Evolutionary conservation across 805 yeast species (phyloP).

Genomic region (Candida sakaeoensis): DNA sequence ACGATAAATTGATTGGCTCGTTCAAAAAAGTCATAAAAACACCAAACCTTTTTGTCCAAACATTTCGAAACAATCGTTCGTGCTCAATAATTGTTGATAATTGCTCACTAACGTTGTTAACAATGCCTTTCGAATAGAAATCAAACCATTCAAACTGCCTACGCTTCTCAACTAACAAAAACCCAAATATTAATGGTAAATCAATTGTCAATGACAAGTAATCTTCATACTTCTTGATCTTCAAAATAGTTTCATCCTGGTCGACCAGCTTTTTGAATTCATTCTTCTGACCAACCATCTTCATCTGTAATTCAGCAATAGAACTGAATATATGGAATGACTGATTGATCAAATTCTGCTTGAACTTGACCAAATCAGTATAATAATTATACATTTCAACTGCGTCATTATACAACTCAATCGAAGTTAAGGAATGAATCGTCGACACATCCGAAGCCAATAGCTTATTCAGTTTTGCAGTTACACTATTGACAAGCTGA

Average conservation of each 20-base stretch:
- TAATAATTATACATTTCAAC: constrained; percentile 32
- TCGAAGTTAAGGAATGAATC: constrained; percentile 12
- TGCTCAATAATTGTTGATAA: constrained; percentile 53
- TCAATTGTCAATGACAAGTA: constrained; percentile 50
- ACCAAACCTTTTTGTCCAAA: constrained; percentile 66
- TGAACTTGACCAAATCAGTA: constrained; percentile 29
- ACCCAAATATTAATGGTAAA: constrained; percentile 68
- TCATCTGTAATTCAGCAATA: constrained; percentile 37
- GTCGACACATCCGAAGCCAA: background rate
- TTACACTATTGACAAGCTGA: background rate
- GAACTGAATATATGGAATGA: constrained; percentile 24
- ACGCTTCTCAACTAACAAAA: constrained; percentile 58
- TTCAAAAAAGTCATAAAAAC: constrained; percentile 24
- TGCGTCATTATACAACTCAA: constrained; percentile 27
- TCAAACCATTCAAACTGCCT: constrained; percentile 58
- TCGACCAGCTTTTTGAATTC: constrained; percentile 24
- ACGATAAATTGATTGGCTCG: constrained; percentile 10
- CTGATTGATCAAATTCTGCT: constrained; percentile 18
- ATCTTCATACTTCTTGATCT: constrained; percentile 29
- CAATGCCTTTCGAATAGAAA: constrained; percentile 37
- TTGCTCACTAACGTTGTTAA: constrained; percentile 49
- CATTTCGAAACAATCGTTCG: constrained; percentile 51
- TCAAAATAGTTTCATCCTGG: constrained; percentile 21
- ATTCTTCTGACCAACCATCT: constrained; percentile 30
- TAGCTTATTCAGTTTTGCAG: background rate